A percentile compares a stretch with the other conserved stretches of the same genome.
These are phyloP conservation scores for Kernera saxatilis DNA, from an alignment of 345 rosid species.

Conservation along the genomic window DNA sequence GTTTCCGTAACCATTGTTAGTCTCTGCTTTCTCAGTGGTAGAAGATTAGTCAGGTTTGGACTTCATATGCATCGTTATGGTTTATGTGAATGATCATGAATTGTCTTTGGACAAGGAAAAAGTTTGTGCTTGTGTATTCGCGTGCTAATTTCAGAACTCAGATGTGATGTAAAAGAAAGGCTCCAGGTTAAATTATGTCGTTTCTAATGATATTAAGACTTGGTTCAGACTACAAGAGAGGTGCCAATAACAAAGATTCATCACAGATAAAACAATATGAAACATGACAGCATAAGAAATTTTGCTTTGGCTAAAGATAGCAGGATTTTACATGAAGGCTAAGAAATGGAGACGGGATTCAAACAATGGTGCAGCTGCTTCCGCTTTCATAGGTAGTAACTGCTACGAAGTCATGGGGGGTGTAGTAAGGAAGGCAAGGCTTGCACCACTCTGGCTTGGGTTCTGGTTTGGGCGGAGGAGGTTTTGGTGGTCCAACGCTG, in stretches of 20 bases:
- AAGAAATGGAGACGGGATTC: slow-evolving; percentile 11
- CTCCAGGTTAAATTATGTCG: background rate
- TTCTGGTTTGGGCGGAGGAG: slow-evolving; percentile 11
- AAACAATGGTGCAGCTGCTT: slow-evolving; percentile 28
- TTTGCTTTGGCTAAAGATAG: background rate
- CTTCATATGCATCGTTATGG: slow-evolving; percentile 2
- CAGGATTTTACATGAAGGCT: slow-evolving; percentile 3
- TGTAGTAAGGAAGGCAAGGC: slow-evolving; percentile 13
- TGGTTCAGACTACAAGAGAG: background rate
- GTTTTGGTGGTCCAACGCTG: slow-evolving; percentile 27
- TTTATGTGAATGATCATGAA: slow-evolving; percentile 11
- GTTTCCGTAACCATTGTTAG: background rate
- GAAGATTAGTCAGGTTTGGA: background rate
- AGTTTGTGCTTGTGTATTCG: background rate
- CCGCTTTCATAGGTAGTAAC: slow-evolving; percentile 16
- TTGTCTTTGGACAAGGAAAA: background rate
- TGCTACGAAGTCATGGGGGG: background rate
- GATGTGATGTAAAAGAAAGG: slow-evolving; percentile 1
- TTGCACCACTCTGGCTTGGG: background rate
- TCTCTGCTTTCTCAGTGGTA: slow-evolving; percentile 2
- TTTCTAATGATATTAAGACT: background rate
- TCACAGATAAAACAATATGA: background rate
- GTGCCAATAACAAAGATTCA: slow-evolving; percentile 1
- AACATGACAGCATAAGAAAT: background rate
- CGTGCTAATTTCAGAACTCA: background rate